Evolutionary conservation across 2,329 filamentous ascomycete species (phyloP), one percentile per base, ranked within the genome.

Genomic region (Ceratocystiopsis minuta): DNA sequence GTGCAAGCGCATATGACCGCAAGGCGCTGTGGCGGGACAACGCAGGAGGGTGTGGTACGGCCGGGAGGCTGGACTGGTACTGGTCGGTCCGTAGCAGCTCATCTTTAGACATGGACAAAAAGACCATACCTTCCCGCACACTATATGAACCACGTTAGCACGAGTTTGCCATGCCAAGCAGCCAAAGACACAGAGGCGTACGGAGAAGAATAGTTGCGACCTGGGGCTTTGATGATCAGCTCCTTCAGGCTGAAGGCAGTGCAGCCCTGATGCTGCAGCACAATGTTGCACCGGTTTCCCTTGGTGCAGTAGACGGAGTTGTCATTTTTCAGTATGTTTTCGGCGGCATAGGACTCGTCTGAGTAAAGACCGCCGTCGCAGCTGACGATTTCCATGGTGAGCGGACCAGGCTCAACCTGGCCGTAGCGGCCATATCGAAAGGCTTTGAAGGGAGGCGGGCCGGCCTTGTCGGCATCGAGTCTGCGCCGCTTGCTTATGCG

Each of bases 71-170:
- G 12, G 45, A 42, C 49, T 83, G 74, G 55, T 88, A 88, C 46
- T 76, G 70, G 7, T 80, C 71, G 12, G 84, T 90, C 44, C 78
- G 70, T 16, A 67, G 71, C 36, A 90, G 63, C 46, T 90, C 78
- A 50, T 92, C 77, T 34, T 78, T 72, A 35, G 76, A 72, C 87
- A 95, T 94, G 37, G 83, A 74, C 24, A 96, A 70, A 54, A 95
- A 95, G 1, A 96, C 73, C 70, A 95, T 79, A 37, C 90, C 88
- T 67, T 93, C 82, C 59, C 88, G 79, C 41, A 94, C 78, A 42
- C 83, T 88, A 15, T 28, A 10, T 6, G 11, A 28, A 28, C 11
- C 5, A 28, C 5, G 24, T 28, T 28, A 28, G 24, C 7, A 28
- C 24, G 24, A 28, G 9, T 2, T 10, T 28, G 24, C 11, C 24